Conservation (phyloP, 257 asterid genomes). For the Solanum pimpinellifolium region DNA sequence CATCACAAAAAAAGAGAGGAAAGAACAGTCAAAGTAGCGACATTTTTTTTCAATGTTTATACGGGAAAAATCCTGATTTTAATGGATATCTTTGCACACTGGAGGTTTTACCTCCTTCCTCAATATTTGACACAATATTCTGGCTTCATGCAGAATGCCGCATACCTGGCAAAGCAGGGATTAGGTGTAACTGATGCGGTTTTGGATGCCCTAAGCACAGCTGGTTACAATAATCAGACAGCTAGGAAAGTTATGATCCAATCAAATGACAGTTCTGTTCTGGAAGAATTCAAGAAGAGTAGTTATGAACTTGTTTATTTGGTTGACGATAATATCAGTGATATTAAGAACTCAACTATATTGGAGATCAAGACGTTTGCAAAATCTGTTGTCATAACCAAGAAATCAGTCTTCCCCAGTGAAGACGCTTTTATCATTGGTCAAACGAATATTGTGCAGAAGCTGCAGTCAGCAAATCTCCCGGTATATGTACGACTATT, state of each 20-base stretch:
- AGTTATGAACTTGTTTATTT: slow-evolving; percentile 58
- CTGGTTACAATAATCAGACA: slow-evolving; percentile 42
- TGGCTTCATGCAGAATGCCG: slow-evolving; percentile 50
- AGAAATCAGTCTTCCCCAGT: slow-evolving; percentile 38
- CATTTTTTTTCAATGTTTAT: neutral
- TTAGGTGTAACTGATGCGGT: slow-evolving; percentile 56
- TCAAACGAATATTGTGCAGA: slow-evolving; percentile 37
- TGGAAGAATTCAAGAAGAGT: slow-evolving; percentile 31
- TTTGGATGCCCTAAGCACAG: slow-evolving; percentile 31
- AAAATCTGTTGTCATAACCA: slow-evolving; percentile 47
- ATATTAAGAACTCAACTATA: slow-evolving; percentile 49
- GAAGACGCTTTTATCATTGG: slow-evolving; percentile 12
- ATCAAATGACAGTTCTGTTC: slow-evolving; percentile 61
- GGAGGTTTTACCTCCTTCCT: neutral
- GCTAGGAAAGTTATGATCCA: slow-evolving; percentile 47
- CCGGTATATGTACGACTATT: slow-evolving; percentile 47
- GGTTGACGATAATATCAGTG: slow-evolving; percentile 42
- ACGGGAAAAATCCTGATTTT: neutral
- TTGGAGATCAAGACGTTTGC: slow-evolving; percentile 49
- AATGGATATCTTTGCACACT: neutral
- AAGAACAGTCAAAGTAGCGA: neutral
- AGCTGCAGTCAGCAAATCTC: slow-evolving; percentile 40
- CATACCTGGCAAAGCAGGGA: slow-evolving; percentile 63
- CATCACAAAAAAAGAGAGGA: neutral
- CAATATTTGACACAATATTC: neutral